Evolutionary conservation across 148 eudicot genomes (phyloP), one percentile per base, ranked within the genome.

Genomic region (Linanthus parryae): DNA sequence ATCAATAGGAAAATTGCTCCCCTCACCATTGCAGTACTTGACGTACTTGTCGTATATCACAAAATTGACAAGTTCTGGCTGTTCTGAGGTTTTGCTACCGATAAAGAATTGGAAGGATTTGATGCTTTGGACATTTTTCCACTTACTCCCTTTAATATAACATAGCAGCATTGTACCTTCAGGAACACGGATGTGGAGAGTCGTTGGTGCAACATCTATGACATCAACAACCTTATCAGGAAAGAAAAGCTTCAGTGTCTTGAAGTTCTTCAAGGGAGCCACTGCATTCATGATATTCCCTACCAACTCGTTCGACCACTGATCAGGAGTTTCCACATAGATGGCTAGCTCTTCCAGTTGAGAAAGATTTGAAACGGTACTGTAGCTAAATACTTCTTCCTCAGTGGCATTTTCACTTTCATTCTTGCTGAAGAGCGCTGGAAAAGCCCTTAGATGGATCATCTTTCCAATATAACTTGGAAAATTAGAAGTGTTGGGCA

Each of bases 291-390:
- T 51, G 24, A 49, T 31, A 18, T 39, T 40, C 12, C 17, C 26
- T 3, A 39, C 15, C 24, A 59, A 25, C 14, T n/a, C n/a, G 1
- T 43, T 48, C 15, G 24, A 48, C 18, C 16, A 26, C 26, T 18
- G 33, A 9, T 48, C 41, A 16, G 10, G 8, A 27, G 37, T 8
- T 24, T 49, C 27, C 18, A 49, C 26, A 28, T 59, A 35, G 38
- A 59, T 48, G 23, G 49, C 35, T 37, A 59, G 15, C 21, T 48
- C 55, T 49, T 59, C 55, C 31, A 59, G 31, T 37, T 21, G 21
- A 37, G 36, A 2, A 8, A 59, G 31, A 23, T 48, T 37, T n/a
- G 54, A 37, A 36, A 59, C 49, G 18, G 49, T 52, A 12, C 22
- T 33, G 14, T 37, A 23, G 26, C 15, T 14, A 12, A 23, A 8